phyloP scores from a whole-genome alignment of 2,329 filamentous ascomycete genomes.

The Monosporascus sp. region DNA sequence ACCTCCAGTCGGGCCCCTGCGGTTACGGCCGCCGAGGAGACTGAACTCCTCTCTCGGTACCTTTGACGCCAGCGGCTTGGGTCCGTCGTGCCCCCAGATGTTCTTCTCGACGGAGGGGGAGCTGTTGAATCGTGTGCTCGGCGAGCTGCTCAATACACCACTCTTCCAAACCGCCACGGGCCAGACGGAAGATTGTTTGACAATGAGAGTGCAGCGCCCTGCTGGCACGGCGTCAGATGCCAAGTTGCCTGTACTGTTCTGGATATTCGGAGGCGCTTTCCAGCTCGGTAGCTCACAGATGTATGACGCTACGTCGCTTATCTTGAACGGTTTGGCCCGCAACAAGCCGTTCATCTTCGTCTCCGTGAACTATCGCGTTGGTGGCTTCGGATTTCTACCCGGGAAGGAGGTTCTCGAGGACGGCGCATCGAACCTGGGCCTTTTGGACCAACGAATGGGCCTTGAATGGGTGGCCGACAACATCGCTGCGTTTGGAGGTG shows the following conservation, averaged over 20 bases:
- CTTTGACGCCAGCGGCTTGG: conserved; percentile 52
- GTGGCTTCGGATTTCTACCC: conserved; percentile 68
- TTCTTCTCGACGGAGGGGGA: conserved; percentile 42
- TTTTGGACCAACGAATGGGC: conserved; percentile 67
- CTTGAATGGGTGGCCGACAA: conserved; percentile 76
- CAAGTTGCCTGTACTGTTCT: conserved; percentile 63
- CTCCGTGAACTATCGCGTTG: conserved; percentile 71
- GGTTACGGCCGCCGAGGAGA: conserved; percentile 63
- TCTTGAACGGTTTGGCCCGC: conserved; percentile 38
- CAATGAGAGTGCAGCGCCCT: conserved; percentile 55
- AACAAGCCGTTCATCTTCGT: conserved; percentile 69
- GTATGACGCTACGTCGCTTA: conserved; percentile 47
- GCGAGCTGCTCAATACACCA: conserved; percentile 47
- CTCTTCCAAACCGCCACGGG: conserved; percentile 51
- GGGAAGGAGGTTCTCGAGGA: conserved; percentile 64
- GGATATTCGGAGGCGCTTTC: conserved; percentile 67
- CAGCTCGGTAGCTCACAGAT: conserved; percentile 40
- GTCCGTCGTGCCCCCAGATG: conserved; percentile 69
- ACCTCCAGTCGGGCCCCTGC: conserved; percentile 59
- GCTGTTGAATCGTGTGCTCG: conserved; percentile 38
- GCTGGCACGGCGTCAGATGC: conserved; percentile 46
- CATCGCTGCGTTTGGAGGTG: conserved; percentile 72
- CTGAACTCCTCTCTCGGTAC: conserved; percentile 52
- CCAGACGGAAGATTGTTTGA: conserved; percentile 60
- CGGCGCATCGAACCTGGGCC: conserved; percentile 64